These are phyloP conservation scores for Ganoderma sinense DNA, from an alignment of 1,284 basidiomycete species.

Conservation along the genomic window DNA sequence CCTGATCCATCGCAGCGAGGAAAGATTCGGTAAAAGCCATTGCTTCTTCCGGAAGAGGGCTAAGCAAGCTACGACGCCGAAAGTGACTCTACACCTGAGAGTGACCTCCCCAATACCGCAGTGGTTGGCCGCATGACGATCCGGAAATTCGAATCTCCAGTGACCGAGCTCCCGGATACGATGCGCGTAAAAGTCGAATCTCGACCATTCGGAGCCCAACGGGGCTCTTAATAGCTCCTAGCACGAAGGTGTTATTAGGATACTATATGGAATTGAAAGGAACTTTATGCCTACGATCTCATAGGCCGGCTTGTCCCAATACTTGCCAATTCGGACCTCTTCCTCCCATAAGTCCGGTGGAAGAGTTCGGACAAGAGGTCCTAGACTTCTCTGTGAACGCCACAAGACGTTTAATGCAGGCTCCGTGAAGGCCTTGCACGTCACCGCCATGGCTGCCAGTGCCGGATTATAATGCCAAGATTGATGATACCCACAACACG, in stretches of 20 bases:
- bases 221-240: background rate
- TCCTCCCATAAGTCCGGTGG: background rate
- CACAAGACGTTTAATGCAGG: background rate
- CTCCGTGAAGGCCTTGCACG: background rate
- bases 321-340: background rate
- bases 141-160: background rate
- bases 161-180: background rate
- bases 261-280: no score
- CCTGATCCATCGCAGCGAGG: background rate
- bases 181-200: background rate
- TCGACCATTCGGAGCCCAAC: background rate
- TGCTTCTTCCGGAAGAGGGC: background rate
- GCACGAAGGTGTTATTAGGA: no score
- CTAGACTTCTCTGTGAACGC: background rate
- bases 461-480: background rate
- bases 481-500: background rate
- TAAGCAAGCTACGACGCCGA: background rate
- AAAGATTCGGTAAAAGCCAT: background rate
- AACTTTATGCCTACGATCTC: background rate
- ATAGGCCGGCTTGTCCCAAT: background rate
- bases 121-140: background rate
- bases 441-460: background rate
- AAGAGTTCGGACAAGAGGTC: background rate
- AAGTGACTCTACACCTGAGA: background rate
- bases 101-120: background rate